Conservation (phyloP, 106 monocot genomes). For the Platanthera guangdongensis region DNA sequence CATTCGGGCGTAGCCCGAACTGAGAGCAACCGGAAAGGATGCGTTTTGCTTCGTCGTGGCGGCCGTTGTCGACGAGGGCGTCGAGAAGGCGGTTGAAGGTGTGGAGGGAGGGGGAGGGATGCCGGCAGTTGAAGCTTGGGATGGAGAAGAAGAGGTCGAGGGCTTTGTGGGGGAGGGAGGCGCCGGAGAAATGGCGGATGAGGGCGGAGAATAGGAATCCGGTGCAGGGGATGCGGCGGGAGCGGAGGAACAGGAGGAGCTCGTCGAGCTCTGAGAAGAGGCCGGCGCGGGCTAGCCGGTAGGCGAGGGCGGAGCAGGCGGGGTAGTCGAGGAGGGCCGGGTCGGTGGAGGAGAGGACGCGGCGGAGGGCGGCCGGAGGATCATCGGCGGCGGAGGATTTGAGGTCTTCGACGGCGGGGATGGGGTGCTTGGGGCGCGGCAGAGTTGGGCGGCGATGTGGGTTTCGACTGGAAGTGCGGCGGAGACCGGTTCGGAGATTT, state of each 20-base stretch:
- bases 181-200: constrained; percentile 43
- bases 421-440: constrained; percentile 1
- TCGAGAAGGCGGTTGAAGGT: constrained; percentile 68
- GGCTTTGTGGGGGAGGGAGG: constrained; percentile 47
- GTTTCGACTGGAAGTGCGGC: neutral
- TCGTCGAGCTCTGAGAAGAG: constrained; percentile 35
- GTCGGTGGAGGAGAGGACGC: constrained; percentile 22
- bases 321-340: constrained; percentile 32
- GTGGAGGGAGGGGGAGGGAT: constrained; percentile 32
- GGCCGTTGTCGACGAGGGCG: constrained; percentile 50
- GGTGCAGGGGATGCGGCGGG: constrained; percentile 35
- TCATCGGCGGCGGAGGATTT: constrained; percentile 31
- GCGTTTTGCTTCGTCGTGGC: constrained; percentile 22
- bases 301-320: constrained; percentile 34
- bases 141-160: constrained; percentile 49
- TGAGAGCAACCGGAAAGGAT: constrained; percentile 20
- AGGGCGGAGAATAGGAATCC: constrained; percentile 54
- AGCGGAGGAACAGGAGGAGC: constrained; percentile 44
- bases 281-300: constrained; percentile 53
- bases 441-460: neutral
- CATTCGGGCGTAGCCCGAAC: constrained; percentile 38
- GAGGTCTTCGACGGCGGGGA: constrained; percentile 23
- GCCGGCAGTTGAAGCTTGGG: constrained; percentile 40
- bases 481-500: constrained; percentile 15
- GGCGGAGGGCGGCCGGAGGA: constrained; percentile 27